Evolutionary conservation across 2,329 filamentous ascomycete genomes (phyloP).

Genomic region (Pezicula rhizophila): DNA sequence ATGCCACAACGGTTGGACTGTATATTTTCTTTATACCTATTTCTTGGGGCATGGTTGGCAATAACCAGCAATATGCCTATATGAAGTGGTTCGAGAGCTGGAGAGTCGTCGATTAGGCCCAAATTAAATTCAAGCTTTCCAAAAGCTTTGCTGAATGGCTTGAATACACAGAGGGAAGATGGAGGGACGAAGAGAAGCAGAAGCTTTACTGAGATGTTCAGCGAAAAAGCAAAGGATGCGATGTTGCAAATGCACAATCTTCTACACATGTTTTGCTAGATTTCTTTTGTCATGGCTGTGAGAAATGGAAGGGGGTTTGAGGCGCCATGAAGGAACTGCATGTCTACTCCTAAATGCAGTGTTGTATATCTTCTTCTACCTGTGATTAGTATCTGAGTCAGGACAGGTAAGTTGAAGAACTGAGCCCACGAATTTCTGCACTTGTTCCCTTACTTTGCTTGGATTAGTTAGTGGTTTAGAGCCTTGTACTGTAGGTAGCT

Average conservation of each 20-base stretch:
- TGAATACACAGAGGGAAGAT: not conserved
- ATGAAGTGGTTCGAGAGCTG: conserved; percentile 90
- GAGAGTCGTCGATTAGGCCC: conserved; percentile 38
- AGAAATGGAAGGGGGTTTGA: conserved; percentile 7
- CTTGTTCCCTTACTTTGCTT: too few relatives aligned
- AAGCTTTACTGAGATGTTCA: conserved; percentile 1
- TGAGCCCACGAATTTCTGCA: too few relatives aligned
- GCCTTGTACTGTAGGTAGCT: too few relatives aligned
- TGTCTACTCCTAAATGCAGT: too few relatives aligned
- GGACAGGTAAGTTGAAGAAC: too few relatives aligned
- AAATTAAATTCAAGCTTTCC: too few relatives aligned
- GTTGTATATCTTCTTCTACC: too few relatives aligned
- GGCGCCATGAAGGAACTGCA: conserved; percentile 6
- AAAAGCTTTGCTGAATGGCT: too few relatives aligned
- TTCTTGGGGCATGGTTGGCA: conserved; percentile 91
- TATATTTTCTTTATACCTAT: conserved; percentile 91
- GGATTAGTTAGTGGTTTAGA: too few relatives aligned
- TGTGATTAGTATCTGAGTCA: too few relatives aligned
- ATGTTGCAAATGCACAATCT: not conserved
- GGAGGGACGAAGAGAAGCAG: conserved; percentile 1
- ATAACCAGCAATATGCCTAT: conserved; percentile 78
- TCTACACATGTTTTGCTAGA: conserved; percentile 7
- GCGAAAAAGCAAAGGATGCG: not conserved
- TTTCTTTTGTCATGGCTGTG: conserved; percentile 13
- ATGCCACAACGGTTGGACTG: conserved; percentile 67